These are phyloP conservation scores for Nicotiana attenuata DNA, from an alignment of 257 asterid species.

Conservation along the genomic window DNA sequence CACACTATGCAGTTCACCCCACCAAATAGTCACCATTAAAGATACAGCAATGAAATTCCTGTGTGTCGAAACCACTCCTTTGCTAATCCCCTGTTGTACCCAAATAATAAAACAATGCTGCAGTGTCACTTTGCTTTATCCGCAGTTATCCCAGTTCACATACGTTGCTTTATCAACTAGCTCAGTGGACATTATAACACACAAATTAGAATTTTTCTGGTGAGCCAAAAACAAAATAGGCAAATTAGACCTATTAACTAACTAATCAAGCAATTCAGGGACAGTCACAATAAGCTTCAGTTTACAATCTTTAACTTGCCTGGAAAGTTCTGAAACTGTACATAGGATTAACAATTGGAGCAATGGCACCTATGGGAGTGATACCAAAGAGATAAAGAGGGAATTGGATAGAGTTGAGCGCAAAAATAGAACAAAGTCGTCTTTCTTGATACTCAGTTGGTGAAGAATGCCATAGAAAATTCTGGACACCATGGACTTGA, in stretches of 20 bases:
- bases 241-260: conserved; percentile 22
- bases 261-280: conserved; percentile 21
- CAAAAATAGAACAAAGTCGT: conserved; percentile 23
- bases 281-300: conserved; percentile 33
- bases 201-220: neutral
- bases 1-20: conserved; percentile 48
- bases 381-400: conserved; percentile 25
- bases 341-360: conserved; percentile 28
- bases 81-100: conserved; percentile 86
- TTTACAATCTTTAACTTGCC: conserved; percentile 23
- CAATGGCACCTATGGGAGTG: conserved; percentile 26
- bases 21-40: conserved; percentile 43
- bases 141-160: neutral
- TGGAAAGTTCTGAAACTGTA: conserved; percentile 22
- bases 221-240: conserved; percentile 12
- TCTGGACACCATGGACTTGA: conserved; percentile 14
- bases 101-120: conserved; percentile 32
- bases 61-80: conserved; percentile 76
- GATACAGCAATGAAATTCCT: conserved; percentile 68
- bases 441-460: conserved; percentile 24
- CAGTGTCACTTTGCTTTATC: conserved; percentile 21
- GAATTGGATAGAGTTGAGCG: conserved; percentile 33
- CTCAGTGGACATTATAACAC: neutral
- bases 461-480: conserved; percentile 23
- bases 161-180: neutral